phyloP scores from a whole-genome alignment of 257 asterid genomes.

The Solanum bulbocastanum region DNA sequence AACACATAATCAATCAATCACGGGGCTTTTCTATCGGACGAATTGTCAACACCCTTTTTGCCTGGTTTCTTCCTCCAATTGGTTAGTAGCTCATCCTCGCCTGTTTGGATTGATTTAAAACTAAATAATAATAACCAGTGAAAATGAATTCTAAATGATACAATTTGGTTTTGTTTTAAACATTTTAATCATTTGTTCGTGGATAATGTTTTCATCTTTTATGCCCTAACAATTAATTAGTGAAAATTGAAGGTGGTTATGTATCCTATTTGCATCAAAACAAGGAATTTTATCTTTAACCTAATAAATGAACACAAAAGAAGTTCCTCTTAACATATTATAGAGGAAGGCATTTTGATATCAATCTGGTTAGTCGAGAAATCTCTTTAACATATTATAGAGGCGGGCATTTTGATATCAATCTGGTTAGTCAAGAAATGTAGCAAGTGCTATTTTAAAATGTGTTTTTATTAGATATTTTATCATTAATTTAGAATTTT shows the following conservation, averaged over 20 bases:
- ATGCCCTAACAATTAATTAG: background rate
- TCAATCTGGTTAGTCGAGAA: background rate
- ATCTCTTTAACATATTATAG: background rate
- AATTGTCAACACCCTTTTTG: background rate
- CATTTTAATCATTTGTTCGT: background rate
- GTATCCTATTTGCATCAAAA: background rate
- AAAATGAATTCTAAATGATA: background rate
- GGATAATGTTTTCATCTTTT: background rate
- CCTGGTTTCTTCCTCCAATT: background rate
- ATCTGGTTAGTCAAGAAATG: background rate
- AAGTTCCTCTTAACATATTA: background rate
- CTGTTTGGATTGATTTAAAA: too few species aligned
- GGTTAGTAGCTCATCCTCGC: background rate
- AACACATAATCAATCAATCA: background rate
- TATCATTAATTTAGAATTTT: background rate
- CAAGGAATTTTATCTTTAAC: background rate
- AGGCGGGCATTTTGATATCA: background rate
- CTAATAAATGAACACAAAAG: background rate
- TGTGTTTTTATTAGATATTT: background rate
- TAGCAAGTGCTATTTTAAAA: background rate
- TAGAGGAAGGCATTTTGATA: background rate
- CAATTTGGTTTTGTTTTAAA: background rate
- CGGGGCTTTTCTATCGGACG: background rate
- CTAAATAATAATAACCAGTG: background rate
- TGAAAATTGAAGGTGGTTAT: background rate